Percentiles rank a stretch among this genome's conserved stretches.
phyloP scores from a whole-genome alignment of 805 yeast genomes.

The Pichia scutulata region DNA sequence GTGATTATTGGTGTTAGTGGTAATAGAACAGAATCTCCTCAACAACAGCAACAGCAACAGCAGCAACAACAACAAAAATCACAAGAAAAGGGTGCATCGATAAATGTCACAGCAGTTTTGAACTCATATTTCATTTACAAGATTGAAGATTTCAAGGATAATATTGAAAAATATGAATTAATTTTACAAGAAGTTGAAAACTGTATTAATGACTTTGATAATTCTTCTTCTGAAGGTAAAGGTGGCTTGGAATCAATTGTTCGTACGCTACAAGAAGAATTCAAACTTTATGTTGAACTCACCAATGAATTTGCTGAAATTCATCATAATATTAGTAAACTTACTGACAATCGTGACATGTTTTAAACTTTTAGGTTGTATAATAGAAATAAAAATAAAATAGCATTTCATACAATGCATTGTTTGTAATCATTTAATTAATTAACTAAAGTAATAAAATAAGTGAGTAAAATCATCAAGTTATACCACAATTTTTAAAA shows the following conservation, averaged over 20 bases:
- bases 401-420: background rate
- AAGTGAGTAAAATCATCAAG: no score
- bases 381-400: background rate
- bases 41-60: constrained; percentile 17
- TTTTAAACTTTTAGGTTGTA: constrained; percentile 8
- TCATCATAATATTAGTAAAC: constrained; percentile 43
- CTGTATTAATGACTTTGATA: constrained; percentile 53
- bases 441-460: no score
- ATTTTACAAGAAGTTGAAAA: constrained; percentile 50
- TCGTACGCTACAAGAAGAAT: constrained; percentile 59
- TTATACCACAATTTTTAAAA: background rate
- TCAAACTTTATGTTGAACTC: constrained; percentile 62
- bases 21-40: constrained; percentile 15
- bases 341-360: constrained; percentile 15
- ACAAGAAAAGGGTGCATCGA: constrained; percentile 25
- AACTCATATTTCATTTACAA: constrained; percentile 43
- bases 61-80: constrained; percentile 11
- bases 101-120: constrained; percentile 45
- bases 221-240: constrained; percentile 20
- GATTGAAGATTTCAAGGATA: constrained; percentile 33
- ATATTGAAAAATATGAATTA: constrained; percentile 42
- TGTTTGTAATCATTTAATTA: background rate
- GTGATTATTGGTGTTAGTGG: constrained; percentile 29
- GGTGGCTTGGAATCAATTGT: constrained; percentile 44
- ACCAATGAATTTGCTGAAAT: constrained; percentile 68